These are phyloP conservation scores for Russula abietina DNA, from an alignment of 768 basidiomycete genomes.

Conservation along the genomic window DNA sequence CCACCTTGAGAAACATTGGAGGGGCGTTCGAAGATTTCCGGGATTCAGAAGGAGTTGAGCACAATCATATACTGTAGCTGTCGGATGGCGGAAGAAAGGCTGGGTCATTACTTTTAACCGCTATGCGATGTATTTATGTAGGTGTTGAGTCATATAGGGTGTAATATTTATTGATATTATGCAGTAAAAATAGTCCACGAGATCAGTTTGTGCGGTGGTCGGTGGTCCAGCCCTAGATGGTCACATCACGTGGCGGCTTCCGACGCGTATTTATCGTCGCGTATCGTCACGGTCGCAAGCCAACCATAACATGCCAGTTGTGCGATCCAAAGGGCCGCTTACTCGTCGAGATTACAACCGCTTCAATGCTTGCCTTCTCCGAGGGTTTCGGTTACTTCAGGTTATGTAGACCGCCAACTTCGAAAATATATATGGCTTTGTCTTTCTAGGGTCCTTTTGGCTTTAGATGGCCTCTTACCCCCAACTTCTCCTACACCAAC, in stretches of 20 bases:
- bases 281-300: too few species aligned
- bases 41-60: neutral
- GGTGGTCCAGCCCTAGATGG: too few species aligned
- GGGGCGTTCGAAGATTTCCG: conserved; percentile 1
- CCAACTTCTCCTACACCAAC: too few species aligned
- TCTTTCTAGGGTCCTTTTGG: too few species aligned
- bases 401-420: neutral
- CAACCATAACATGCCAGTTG: too few species aligned
- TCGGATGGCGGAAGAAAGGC: neutral
- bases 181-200: too few species aligned
- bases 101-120: neutral
- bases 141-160: neutral
- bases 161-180: too few species aligned
- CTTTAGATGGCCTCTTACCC: neutral
- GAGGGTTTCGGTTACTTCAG: neutral
- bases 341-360: too few species aligned
- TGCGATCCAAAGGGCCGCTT: too few species aligned
- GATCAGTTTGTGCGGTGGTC: too few species aligned
- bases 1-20: conserved; percentile 27
- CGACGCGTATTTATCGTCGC: too few species aligned
- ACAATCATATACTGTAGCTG: neutral
- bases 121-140: neutral
- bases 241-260: too few species aligned
- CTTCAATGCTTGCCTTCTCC: neutral
- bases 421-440: neutral